Percentiles rank a stretch among this genome's conserved stretches.
phyloP scores from a whole-genome alignment of 768 basidiomycete genomes.

The Strobilomyces confusus region DNA sequence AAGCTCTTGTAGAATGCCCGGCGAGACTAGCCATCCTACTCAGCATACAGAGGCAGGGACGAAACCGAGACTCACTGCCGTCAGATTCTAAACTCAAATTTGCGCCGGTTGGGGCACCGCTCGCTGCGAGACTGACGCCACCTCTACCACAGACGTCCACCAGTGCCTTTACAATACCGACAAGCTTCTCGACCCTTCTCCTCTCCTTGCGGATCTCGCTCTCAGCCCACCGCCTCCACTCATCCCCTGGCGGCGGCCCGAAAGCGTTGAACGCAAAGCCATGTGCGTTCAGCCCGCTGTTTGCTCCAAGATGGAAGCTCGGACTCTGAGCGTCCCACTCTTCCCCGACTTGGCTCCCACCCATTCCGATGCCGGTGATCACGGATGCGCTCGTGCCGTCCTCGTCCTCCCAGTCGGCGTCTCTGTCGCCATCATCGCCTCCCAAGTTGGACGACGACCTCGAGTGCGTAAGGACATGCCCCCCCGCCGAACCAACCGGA shows the following conservation, averaged over 20 bases:
- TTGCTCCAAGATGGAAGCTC: slow-evolving; percentile 11
- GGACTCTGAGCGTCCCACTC: slow-evolving; percentile 24
- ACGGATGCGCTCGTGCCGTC: slow-evolving; percentile 16
- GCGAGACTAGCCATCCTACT: slow-evolving; percentile 14
- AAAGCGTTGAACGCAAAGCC: slow-evolving; percentile 9
- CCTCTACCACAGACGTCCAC: slow-evolving; percentile 59
- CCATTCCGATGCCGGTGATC: slow-evolving; percentile 13
- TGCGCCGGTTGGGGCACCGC: background rate
- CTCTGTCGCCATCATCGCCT: slow-evolving; percentile 24
- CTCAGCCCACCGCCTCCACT: slow-evolving; percentile 30
- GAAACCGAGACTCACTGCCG: slow-evolving; percentile 9
- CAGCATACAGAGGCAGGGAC: background rate
- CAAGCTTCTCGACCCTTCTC: slow-evolving; percentile 58
- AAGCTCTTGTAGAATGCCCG: slow-evolving; percentile 23
- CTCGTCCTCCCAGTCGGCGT: slow-evolving; percentile 28
- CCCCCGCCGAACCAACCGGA: slow-evolving; percentile 12
- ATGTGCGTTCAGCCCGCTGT: slow-evolving; percentile 12
- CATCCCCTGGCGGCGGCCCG: slow-evolving; percentile 10
- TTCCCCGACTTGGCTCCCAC: slow-evolving; percentile 17
- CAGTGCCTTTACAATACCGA: slow-evolving; percentile 52
- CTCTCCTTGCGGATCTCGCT: slow-evolving; percentile 52
- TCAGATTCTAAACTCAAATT: slow-evolving; percentile 6
- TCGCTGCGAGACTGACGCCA: background rate
- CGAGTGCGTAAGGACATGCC: slow-evolving; percentile 21
- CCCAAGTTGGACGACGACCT: slow-evolving; percentile 28